phyloP scores from a whole-genome alignment of 1,139 yeast species.

The Yamadazyma buinensis region DNA sequence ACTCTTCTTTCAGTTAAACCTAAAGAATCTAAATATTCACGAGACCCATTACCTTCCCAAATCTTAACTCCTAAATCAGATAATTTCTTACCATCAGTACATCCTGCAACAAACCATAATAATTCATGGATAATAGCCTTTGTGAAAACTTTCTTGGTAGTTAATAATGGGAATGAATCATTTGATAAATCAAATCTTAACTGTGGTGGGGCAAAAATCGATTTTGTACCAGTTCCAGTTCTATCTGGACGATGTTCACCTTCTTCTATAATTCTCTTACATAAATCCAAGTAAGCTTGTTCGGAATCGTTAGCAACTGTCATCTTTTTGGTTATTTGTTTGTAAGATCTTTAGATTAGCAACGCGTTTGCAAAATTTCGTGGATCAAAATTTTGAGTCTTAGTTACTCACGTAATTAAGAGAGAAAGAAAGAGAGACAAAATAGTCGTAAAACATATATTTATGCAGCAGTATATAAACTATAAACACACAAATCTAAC shows the following conservation, averaged over 20 bases:
- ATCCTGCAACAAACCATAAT: constrained; percentile 88
- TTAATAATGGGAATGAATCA: constrained; percentile 77
- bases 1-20: constrained; percentile 80
- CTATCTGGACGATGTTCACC: constrained; percentile 94
- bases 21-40: constrained; percentile 80
- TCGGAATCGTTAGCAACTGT: constrained; percentile 52
- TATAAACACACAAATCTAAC: no score
- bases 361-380: no score
- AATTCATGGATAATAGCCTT: constrained; percentile 87
- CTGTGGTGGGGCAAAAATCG: constrained; percentile 95
- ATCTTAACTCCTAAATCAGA: constrained; percentile 84
- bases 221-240: constrained; percentile 93
- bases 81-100: constrained; percentile 79
- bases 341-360: no score
- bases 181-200: constrained; percentile 73
- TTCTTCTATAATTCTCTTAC: constrained; percentile 67
- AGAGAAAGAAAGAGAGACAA: no score
- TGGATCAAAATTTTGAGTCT: no score
- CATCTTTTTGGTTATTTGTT: constrained; percentile 14
- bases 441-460: no score
- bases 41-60: constrained; percentile 99
- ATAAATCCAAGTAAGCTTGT: constrained; percentile 80
- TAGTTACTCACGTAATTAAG: no score
- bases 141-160: constrained; percentile 89
- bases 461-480: no score